Evolutionary conservation across 306 rosid species (phyloP), one percentile per base, ranked within the genome.

Genomic region (Herpetospermum pedunculosum): DNA sequence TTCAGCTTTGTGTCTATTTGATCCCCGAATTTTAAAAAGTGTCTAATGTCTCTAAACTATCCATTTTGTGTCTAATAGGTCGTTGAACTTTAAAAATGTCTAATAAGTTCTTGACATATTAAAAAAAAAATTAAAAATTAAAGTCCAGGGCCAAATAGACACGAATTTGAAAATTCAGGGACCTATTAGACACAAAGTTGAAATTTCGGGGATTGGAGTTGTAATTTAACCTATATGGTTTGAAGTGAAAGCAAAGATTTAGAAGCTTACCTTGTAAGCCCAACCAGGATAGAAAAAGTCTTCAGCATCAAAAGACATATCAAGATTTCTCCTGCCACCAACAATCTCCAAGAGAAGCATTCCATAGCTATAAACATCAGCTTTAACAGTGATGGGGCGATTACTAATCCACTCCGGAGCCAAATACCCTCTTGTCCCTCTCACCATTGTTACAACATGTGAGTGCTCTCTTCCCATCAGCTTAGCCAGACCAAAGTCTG

Each of bases 351-450:
- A 49, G 23, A 93, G 96, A 80, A 93, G 94, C 98, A 93, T 90
- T 0, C 98, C 98, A 30, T 88, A 93, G 73, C 98, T 93, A 70
- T 93, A 93, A 54, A 90, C 97, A 80, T 93, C 98, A 8, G 98
- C 98, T 78, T 93, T 93, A 25, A 93, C 98, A 1, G 98, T 93
- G 68, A 93, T 90, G 23, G 98, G 96, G 60, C 96, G 93, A 77
- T 93, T 93, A 78, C 96, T 84, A 69, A 93, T 85, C 98, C 98
- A 93, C 77, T 93, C 98, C 7, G 98, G 98, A 59, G 98, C 97
- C 78, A 93, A 84, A 80, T 93, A 90, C 58, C 98, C 98, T 82
- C 98, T 88, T 2, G 98, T 93, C 68, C 98, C 98, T 86, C 98
- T 84, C 9, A 93, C 81, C 98, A 93, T 93, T 35, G 98, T 93